These are phyloP conservation scores for Marsdenia floribunda DNA, from an alignment of 257 asterid genomes.

Conservation along the genomic window DNA sequence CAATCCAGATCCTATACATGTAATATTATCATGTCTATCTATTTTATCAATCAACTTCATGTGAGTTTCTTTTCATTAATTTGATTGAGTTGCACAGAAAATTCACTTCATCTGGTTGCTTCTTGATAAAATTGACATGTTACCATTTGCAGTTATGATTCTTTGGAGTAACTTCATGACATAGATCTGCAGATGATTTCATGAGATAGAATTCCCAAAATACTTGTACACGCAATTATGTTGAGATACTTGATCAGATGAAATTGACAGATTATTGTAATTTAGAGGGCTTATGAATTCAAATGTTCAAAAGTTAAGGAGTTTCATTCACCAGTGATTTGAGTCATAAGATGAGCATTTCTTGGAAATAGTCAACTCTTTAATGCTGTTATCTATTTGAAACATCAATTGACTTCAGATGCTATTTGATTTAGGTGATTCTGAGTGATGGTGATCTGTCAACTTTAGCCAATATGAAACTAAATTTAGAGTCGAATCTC, in stretches of 20 bases:
- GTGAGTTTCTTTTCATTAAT: no score
- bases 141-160: not conserved
- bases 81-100: not conserved
- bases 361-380: not conserved
- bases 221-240: not conserved
- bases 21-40: not conserved
- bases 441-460: constrained; percentile 78
- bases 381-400: not conserved
- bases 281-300: not conserved
- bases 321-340: not conserved
- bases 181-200: no score
- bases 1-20: not conserved
- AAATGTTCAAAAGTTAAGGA: not conserved
- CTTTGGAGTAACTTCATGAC: not conserved
- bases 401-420: not conserved
- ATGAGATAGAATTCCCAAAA: not conserved
- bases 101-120: not conserved
- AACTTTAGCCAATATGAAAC: constrained; percentile 77
- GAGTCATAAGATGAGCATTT: not conserved
- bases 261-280: not conserved
- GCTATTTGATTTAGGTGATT: constrained; percentile 53
- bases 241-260: not conserved
- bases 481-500: constrained; percentile 68
- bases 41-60: not conserved
- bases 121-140: not conserved